These are phyloP conservation scores for Pharus latifolius DNA, from an alignment of 176 grass and related monocot species.

Conservation along the genomic window DNA sequence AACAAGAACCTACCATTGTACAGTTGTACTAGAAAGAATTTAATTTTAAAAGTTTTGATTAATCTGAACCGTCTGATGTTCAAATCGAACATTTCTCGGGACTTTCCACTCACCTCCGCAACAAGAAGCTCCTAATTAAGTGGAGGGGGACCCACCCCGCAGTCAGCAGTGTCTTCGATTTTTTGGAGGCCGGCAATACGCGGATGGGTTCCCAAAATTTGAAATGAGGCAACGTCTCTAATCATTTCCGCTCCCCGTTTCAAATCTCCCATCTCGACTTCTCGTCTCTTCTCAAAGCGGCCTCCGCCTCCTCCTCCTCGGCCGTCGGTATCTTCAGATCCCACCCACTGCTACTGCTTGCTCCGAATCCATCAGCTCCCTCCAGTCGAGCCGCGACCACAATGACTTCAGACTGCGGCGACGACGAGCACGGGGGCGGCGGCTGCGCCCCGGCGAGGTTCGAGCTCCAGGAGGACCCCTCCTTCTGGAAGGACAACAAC, in stretches of 20 bases:
- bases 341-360: too few species aligned
- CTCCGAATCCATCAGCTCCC: too few species aligned
- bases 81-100: too few species aligned
- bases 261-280: slow-evolving; percentile 25
- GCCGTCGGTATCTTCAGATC: too few species aligned
- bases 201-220: slow-evolving; percentile 19
- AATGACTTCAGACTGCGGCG: slow-evolving; percentile 27
- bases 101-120: too few species aligned
- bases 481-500: slow-evolving; percentile 98
- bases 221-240: slow-evolving; percentile 40
- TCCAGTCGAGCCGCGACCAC: neutral
- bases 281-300: neutral
- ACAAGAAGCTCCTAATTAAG: too few species aligned
- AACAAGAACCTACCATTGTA: too few species aligned
- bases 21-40: too few species aligned
- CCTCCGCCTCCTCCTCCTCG: too few species aligned
- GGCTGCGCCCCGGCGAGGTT: slow-evolving; percentile 22
- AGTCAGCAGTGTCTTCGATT: neutral
- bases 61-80: too few species aligned
- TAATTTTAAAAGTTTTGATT: too few species aligned
- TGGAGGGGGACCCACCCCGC: neutral
- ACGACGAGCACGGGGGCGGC: slow-evolving; percentile 8
- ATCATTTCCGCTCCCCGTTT: slow-evolving; percentile 23
- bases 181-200: neutral
- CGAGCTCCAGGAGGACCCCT: slow-evolving; percentile 78